These are phyloP conservation scores for Flaveria bidentis DNA, from an alignment of 129 eudicot species.

Conservation along the genomic window DNA sequence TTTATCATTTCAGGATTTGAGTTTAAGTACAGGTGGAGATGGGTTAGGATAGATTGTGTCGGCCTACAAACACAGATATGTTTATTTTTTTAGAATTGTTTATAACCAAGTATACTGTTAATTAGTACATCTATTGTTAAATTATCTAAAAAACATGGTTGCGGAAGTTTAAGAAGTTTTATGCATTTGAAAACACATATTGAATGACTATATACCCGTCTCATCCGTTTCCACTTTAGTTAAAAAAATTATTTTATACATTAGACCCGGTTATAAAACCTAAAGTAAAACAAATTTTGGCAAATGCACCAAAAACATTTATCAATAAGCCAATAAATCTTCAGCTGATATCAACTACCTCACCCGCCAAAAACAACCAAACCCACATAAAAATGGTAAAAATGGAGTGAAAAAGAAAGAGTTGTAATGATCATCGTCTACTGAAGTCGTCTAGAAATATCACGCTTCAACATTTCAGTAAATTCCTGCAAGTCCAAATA, in stretches of 20 bases:
- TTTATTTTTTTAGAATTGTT: neutral
- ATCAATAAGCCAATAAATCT: slow-evolving; percentile 13
- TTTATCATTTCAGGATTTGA: too few species aligned
- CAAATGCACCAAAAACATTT: neutral
- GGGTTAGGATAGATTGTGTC: neutral
- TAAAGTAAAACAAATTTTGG: neutral
- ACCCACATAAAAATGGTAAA: neutral
- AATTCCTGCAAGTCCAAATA: slow-evolving; percentile 54
- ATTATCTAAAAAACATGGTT: too few species aligned
- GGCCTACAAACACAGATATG: neutral
- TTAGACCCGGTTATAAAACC: neutral
- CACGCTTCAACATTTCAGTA: slow-evolving; percentile 53
- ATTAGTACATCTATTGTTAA: too few species aligned
- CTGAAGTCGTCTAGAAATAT: slow-evolving; percentile 52
- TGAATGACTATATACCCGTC: too few species aligned
- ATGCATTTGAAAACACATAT: too few species aligned
- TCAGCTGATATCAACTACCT: neutral
- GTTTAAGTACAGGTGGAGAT: neutral
- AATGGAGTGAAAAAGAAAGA: slow-evolving; percentile 5
- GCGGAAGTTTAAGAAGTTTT: too few species aligned
- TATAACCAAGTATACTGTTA: neutral
- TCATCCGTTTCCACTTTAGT: too few species aligned
- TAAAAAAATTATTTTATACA: too few species aligned
- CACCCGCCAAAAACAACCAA: neutral
- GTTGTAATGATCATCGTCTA: slow-evolving; percentile 21